Conservation (phyloP, 164 flowering plant genomes). For the Echeveria elegans region DNA sequence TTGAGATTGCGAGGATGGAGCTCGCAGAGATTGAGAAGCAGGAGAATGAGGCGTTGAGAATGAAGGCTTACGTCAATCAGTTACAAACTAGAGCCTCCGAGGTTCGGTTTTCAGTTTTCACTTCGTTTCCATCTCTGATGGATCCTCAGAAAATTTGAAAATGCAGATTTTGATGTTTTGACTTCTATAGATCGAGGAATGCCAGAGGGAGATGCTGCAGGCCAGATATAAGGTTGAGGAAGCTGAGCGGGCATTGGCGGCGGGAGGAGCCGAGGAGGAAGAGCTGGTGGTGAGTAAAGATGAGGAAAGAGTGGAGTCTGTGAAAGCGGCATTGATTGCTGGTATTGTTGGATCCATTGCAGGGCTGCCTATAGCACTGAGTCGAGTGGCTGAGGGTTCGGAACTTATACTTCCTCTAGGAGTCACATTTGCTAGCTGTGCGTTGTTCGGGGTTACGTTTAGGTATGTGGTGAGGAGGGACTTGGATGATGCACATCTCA, state of each 20-base stretch:
- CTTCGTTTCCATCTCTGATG: not conserved
- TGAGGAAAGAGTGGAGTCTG: constrained; percentile 67
- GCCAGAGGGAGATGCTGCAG: constrained; percentile 60
- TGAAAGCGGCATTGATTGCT: constrained; percentile 65
- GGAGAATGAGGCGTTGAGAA: constrained; percentile 48
- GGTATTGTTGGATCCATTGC: constrained; percentile 74
- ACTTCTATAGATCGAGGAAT: constrained; percentile 89
- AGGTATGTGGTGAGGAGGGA: constrained; percentile 77
- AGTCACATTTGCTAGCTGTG: constrained; percentile 64
- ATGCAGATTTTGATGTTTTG: constrained; percentile 1
- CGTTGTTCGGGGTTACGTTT: constrained; percentile 81
- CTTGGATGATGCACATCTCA: constrained; percentile 77
- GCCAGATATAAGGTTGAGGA: constrained; percentile 73
- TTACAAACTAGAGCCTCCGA: constrained; percentile 59
- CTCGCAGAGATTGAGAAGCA: constrained; percentile 62
- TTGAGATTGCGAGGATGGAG: constrained; percentile 59
- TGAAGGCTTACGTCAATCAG: constrained; percentile 42
- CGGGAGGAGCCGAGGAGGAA: too few species aligned
- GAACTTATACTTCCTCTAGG: constrained; percentile 58
- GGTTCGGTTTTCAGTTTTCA: constrained; percentile 44
- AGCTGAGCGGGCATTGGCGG: constrained; percentile 55
- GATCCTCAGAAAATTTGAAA: not conserved
- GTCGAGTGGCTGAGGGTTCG: constrained; percentile 33
- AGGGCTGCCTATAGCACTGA: constrained; percentile 56
- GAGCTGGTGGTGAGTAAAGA: constrained; percentile 26